Conservation (phyloP, 345 rosid genomes). For the Eutrema heterophyllum region DNA sequence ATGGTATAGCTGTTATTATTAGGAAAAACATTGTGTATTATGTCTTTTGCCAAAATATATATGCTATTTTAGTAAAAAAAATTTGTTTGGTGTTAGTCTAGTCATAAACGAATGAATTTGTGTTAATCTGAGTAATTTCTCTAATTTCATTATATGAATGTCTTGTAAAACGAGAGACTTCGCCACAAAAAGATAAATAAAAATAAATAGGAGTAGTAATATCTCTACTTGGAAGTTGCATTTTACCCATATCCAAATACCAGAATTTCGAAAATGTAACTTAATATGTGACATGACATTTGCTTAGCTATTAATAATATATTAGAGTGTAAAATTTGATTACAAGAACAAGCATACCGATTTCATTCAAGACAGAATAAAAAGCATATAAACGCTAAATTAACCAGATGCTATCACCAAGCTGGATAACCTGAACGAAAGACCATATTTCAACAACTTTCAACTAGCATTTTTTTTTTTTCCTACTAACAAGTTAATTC, state of each 20-base stretch:
- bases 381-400: neutral
- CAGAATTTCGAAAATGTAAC: neutral
- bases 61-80: too few species aligned
- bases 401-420: neutral
- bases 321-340: neutral
- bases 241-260: neutral
- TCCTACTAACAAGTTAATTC: neutral
- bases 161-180: neutral
- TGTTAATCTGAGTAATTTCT: too few species aligned
- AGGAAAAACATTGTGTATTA: too few species aligned
- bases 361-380: neutral
- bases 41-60: too few species aligned
- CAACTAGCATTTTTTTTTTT: neutral
- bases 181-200: neutral
- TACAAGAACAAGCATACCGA: neutral
- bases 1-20: too few species aligned
- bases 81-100: too few species aligned
- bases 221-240: neutral
- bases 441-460: neutral
- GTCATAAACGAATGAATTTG: too few species aligned
- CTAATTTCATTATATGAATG: neutral
- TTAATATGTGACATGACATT: neutral
- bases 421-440: neutral
- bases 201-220: too few species aligned
- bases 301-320: neutral